Conservation (phyloP, 2,329 filamentous ascomycete genomes). For the Claviceps digitariae region DNA sequence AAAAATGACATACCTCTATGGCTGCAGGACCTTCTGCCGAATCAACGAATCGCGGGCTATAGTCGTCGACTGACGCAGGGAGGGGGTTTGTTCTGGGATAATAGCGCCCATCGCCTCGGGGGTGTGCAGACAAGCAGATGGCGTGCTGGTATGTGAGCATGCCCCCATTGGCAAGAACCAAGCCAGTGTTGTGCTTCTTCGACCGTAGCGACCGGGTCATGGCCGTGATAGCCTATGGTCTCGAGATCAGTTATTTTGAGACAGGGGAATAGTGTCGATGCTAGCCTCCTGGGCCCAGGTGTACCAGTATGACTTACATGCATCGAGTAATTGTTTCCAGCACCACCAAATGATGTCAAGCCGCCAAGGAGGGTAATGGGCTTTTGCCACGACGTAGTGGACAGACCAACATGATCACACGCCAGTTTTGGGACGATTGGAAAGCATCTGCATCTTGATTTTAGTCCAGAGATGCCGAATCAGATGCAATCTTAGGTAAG, state of each 20-base stretch:
- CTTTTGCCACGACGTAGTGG: constrained; percentile 29
- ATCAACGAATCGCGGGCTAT: constrained; percentile 8
- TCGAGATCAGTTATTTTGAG: too few species aligned
- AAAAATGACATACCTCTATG: constrained; percentile 11
- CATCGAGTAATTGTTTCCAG: constrained; percentile 59
- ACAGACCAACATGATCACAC: constrained; percentile 42
- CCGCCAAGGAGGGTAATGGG: constrained; percentile 50
- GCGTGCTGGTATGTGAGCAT: constrained; percentile 52
- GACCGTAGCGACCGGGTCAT: constrained; percentile 39
- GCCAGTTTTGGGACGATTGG: constrained; percentile 57
- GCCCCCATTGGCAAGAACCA: constrained; percentile 54
- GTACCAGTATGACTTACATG: constrained; percentile 33
- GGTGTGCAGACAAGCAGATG: constrained; percentile 38
- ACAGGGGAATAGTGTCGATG: neutral
- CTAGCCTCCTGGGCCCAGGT: too few species aligned
- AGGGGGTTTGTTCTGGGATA: constrained; percentile 10
- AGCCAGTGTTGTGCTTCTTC: constrained; percentile 31
- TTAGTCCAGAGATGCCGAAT: neutral
- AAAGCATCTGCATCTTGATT: constrained; percentile 38
- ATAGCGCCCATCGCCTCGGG: constrained; percentile 10
- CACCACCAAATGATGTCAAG: constrained; percentile 54
- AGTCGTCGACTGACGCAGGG: constrained; percentile 3
- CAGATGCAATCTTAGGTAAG: too few species aligned
- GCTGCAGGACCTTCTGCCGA: constrained; percentile 11
- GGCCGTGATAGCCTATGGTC: constrained; percentile 30